phyloP scores from a whole-genome alignment of 176 grass and related monocot species.

The Otatea glauca region DNA sequence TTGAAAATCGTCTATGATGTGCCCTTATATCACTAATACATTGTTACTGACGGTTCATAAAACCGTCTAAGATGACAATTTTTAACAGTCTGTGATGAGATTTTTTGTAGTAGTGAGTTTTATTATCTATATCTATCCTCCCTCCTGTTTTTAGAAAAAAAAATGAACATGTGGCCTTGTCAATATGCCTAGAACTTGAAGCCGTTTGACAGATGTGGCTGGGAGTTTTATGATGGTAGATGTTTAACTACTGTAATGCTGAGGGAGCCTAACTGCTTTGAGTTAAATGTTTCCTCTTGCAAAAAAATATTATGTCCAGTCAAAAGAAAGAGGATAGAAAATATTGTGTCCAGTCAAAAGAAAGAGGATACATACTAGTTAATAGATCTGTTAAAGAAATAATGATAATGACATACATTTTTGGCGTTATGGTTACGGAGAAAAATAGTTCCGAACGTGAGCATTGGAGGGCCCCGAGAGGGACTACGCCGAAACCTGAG shows the following conservation, averaged over 20 bases:
- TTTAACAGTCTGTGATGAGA: too few relatives aligned
- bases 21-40: too few relatives aligned
- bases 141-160: neutral
- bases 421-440: too few relatives aligned
- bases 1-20: too few relatives aligned
- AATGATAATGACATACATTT: constrained; percentile 25
- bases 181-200: neutral
- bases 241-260: neutral
- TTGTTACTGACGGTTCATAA: too few relatives aligned
- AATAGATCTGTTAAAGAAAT: neutral
- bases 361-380: neutral
- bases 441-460: too few relatives aligned
- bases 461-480: too few relatives aligned
- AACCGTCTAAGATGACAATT: too few relatives aligned
- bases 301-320: too few relatives aligned
- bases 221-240: neutral
- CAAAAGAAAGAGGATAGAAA: too few relatives aligned
- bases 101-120: too few relatives aligned
- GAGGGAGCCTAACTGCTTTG: neutral
- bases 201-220: neutral
- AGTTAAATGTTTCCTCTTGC: neutral
- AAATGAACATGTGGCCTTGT: neutral
- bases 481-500: too few relatives aligned
- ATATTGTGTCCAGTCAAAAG: neutral
- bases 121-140: neutral